phyloP scores from a whole-genome alignment of 2,329 filamentous ascomycete species.

The Pyrenochaeta sp. region DNA sequence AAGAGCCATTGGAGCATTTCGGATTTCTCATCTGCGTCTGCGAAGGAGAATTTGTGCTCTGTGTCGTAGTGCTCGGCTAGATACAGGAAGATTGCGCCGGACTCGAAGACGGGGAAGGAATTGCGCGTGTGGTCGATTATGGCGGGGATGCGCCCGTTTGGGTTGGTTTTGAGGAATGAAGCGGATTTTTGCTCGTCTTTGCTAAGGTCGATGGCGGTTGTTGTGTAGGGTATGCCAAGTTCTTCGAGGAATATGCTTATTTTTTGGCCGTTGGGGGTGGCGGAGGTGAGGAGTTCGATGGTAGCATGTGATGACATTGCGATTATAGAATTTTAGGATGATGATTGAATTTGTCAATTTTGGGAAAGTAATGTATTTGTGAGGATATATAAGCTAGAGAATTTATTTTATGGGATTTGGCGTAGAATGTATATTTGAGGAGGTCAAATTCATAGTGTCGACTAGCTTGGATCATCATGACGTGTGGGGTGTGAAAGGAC shows the following conservation, averaged over 20 bases:
- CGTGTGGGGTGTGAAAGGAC: not conserved
- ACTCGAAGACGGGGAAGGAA: constrained; percentile 78
- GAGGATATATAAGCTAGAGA: no score
- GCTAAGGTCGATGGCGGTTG: constrained; percentile 64
- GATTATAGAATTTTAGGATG: not conserved
- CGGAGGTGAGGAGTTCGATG: constrained; percentile 79
- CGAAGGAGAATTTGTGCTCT: constrained; percentile 80
- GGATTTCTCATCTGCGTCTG: constrained; percentile 76
- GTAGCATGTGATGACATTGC: constrained; percentile 37
- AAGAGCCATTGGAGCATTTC: constrained; percentile 78
- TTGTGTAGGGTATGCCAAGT: constrained; percentile 60
- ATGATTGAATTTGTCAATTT: not conserved
- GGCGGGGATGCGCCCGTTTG: constrained; percentile 87
- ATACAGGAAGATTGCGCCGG: constrained; percentile 81
- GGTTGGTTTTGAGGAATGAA: constrained; percentile 87
- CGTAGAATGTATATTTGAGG: no score
- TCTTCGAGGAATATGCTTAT: constrained; percentile 84
- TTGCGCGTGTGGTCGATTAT: constrained; percentile 76
- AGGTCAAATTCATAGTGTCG: no score
- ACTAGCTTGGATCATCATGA: not conserved
- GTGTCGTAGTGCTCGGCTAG: constrained; percentile 80
- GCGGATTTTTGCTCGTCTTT: constrained; percentile 78
- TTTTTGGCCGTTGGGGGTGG: constrained; percentile 89
- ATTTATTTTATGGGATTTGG: not conserved
- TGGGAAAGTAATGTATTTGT: no score